Evolutionary conservation across 768 basidiomycete species (phyloP).

Genomic region (Russula sp.): DNA sequence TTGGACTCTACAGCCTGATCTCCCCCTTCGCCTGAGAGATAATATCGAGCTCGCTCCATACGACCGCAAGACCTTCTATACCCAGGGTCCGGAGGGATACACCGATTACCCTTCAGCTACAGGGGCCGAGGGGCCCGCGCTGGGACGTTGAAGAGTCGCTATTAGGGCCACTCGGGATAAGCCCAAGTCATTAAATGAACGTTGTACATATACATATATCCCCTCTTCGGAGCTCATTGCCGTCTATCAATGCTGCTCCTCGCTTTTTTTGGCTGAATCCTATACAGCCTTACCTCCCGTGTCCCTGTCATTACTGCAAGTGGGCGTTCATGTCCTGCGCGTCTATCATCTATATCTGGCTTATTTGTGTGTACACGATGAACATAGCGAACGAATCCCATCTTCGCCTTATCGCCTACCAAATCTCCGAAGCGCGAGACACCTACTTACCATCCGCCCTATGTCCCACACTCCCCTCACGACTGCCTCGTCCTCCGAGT

Average conservation of each 20-base stretch:
- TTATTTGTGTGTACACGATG: too few species aligned
- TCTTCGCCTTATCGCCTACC: not conserved
- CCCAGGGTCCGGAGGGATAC: constrained; percentile 15
- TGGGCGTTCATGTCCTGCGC: too few species aligned
- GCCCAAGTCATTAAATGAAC: not conserved
- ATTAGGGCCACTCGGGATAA: not conserved
- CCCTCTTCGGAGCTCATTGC: too few species aligned
- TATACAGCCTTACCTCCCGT: too few species aligned
- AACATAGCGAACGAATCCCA: too few species aligned
- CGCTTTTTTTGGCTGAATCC: too few species aligned
- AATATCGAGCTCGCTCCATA: not conserved
- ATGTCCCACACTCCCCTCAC: not conserved
- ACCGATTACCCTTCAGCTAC: constrained; percentile 23
- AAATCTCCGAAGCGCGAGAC: not conserved
- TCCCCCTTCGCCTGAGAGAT: constrained; percentile 17
- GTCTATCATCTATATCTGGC: too few species aligned
- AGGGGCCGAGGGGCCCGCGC: not conserved
- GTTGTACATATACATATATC: too few species aligned
- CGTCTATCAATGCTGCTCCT: too few species aligned
- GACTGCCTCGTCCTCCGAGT: not conserved
- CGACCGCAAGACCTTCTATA: not conserved
- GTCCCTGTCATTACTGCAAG: too few species aligned
- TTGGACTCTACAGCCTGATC: constrained; percentile 18
- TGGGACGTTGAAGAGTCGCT: not conserved
- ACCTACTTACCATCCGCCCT: not conserved